Conservation (phyloP, 371 early-diverging fungal genomes). For the Syncephalastrum monosporum region DNA sequence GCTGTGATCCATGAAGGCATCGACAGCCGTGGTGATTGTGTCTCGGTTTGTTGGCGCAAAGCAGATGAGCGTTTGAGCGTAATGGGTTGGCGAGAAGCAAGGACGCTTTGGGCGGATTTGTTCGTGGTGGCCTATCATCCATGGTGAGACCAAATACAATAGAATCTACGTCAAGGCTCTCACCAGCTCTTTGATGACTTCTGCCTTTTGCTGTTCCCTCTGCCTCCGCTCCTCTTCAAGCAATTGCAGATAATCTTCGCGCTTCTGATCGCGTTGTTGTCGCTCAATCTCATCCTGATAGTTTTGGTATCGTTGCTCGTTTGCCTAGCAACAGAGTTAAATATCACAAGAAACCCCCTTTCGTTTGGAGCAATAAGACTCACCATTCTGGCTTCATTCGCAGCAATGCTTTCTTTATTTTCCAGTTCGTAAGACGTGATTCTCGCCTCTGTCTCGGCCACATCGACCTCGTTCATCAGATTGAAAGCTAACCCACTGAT, state of each 20-base stretch:
- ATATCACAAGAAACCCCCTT: not conserved
- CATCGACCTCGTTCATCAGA: conserved; percentile 82
- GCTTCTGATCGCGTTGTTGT: conserved; percentile 47
- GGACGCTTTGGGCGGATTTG: conserved; percentile 48
- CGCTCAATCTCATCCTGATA: conserved; percentile 48
- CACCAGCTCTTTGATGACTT: conserved; percentile 53
- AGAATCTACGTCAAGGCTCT: conserved; percentile 4
- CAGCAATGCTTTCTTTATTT: conserved; percentile 79
- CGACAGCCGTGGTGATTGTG: conserved; percentile 16
- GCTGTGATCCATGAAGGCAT: conserved; percentile 48
- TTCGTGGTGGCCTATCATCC: conserved; percentile 39
- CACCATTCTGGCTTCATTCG: conserved; percentile 60
- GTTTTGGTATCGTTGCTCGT: conserved; percentile 43
- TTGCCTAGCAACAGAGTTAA: conserved; percentile 20
- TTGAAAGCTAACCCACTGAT: conserved; percentile 65
- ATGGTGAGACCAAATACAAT: not conserved
- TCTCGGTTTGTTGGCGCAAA: conserved; percentile 27
- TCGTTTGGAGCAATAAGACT: not conserved
- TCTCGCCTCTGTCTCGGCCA: conserved; percentile 77
- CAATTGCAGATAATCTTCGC: conserved; percentile 55
- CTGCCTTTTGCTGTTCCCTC: conserved; percentile 49
- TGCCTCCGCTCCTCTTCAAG: conserved; percentile 49
- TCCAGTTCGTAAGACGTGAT: conserved; percentile 79
- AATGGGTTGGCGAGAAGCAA: conserved; percentile 42
- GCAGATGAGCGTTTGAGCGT: conserved; percentile 46